These are phyloP conservation scores for Creolimax fragrantissima DNA, from an alignment of 78 protist species.

Conservation along the genomic window DNA sequence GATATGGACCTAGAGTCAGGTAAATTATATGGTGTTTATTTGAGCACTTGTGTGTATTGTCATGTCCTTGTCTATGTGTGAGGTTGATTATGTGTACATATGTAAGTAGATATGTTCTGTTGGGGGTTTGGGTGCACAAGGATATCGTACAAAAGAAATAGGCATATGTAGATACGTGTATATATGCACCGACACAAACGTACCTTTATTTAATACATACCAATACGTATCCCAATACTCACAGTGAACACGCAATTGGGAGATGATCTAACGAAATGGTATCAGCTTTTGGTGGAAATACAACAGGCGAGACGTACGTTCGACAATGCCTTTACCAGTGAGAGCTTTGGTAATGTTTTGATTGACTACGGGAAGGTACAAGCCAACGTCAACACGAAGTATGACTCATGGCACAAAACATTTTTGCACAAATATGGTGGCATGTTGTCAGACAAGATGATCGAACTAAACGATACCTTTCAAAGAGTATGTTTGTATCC, in stretches of 20 bases:
- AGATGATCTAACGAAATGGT: slow-evolving; percentile 69
- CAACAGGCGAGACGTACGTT: slow-evolving; percentile 56
- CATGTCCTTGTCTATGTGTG: background rate
- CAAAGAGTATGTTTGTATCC: too few species aligned
- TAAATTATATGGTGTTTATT: background rate
- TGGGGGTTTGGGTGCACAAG: background rate
- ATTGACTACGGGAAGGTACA: slow-evolving; percentile 78
- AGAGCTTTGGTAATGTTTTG: slow-evolving; percentile 64
- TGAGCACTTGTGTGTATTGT: background rate
- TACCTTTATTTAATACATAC: background rate
- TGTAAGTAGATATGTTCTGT: background rate
- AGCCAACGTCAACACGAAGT: slow-evolving; percentile 69
- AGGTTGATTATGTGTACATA: background rate
- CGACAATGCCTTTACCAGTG: slow-evolving; percentile 53
- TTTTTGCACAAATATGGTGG: slow-evolving; percentile 54
- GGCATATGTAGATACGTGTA: background rate
- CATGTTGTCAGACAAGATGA: slow-evolving; percentile 38
- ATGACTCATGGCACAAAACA: slow-evolving; percentile 79
- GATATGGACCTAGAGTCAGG: slow-evolving; percentile 57
- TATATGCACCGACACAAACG: background rate
- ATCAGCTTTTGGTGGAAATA: slow-evolving; percentile 20
- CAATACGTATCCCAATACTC: background rate
- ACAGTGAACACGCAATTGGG: slow-evolving; percentile 56
- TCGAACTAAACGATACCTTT: background rate
- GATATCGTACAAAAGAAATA: background rate